phyloP scores from a whole-genome alignment of 441 rosid genomes.

The Iberis amara region DNA sequence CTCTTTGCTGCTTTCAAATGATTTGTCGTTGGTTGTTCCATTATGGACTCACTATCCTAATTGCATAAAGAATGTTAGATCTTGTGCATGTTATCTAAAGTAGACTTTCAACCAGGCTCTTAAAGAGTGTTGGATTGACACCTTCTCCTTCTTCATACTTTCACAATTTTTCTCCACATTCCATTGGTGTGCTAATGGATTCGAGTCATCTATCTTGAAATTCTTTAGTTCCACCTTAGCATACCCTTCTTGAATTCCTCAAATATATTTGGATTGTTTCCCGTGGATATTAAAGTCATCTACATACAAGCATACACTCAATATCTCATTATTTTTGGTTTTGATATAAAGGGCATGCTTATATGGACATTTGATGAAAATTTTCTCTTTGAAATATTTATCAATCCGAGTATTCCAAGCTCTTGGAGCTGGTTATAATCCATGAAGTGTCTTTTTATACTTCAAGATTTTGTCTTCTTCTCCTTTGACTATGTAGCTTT shows the following conservation, averaged over 20 bases:
- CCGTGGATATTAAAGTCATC: not conserved
- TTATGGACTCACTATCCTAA: constrained; percentile 3
- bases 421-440: not conserved
- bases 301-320: not conserved
- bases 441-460: too few species aligned
- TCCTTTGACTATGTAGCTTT: not conserved
- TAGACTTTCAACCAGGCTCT: not conserved
- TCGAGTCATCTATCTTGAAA: not conserved
- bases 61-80: not conserved
- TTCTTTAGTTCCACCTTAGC: not conserved
- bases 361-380: too few species aligned
- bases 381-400: too few species aligned
- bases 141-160: too few species aligned
- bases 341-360: too few species aligned
- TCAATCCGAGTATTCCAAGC: not conserved
- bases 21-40: constrained; percentile 1
- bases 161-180: too few species aligned
- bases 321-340: not conserved
- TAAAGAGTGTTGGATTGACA: constrained; percentile 5
- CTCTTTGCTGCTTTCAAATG: not conserved
- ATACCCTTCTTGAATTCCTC: not conserved
- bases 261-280: not conserved
- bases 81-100: not conserved
- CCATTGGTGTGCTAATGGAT: too few species aligned
- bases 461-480: not conserved